Evolutionary conservation across 1,284 basidiomycete genomes (phyloP), one percentile per base, ranked within the genome.

Genomic region (Porodaedalea pini): DNA sequence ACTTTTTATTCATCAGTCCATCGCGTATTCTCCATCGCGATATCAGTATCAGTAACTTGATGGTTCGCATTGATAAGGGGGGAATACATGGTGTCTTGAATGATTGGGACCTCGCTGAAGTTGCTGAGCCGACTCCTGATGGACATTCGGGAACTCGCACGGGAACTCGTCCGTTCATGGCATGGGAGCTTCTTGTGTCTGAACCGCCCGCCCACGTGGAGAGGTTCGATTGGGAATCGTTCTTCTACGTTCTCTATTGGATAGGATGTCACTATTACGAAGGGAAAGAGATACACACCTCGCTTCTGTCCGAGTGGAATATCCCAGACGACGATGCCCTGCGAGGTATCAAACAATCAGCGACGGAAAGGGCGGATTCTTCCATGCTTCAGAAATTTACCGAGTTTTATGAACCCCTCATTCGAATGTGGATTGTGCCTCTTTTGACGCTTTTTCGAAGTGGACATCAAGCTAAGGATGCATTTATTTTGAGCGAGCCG

Each of bases 181-280:
- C 56, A 29, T 32, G 4, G 15, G 56, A 57, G 11, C 41, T 57
- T 3, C 49, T 51, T 6, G 34, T 39, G 7, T 4, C 3, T 1
- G 5, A 7, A 21, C 23, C 36, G n/a, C 23, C 54, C 15, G 29
- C 34, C 10, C 53, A 54, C 44, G 7, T 36, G 2, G 53, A 54
- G 23, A 31, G 53, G 25, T 54, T 47, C 17, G 53, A 54, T 25
- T 54, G 32, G 32, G 53, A 54, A 13, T 54, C 53, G 10, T 19
- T 54, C n/a, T 54, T 47, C 19, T 54, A 54, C 41, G 53, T 54
- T 5, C 19, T 54, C 6, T 45, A 29, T 27, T 54, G 53, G 53
- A 54, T 47, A 10, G 32, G 41, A 8, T 23, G 27, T 19, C 32
- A 29, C 4, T 54, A 36, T 36, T 34, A 17, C 0, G 29, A 54